Percentiles rank a stretch among this genome's conserved stretches.
phyloP scores from a whole-genome alignment of 2,329 filamentous ascomycete species.

The Phialophora tarda region DNA sequence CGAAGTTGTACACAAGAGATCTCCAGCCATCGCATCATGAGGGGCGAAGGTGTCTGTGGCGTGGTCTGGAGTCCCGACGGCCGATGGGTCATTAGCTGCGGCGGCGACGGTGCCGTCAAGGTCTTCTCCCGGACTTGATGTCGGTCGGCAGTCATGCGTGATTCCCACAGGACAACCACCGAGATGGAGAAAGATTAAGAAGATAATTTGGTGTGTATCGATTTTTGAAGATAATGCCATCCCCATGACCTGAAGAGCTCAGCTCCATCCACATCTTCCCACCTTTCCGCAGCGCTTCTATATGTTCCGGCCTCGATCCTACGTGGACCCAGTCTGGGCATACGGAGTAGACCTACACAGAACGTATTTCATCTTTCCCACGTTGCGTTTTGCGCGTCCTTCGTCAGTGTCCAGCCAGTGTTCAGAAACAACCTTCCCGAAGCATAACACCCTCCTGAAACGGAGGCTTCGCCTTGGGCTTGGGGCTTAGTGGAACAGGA shows the following conservation, averaged over 20 bases:
- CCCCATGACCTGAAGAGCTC: constrained; percentile 11
- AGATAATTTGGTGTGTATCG: constrained; percentile 9
- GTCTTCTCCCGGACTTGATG: constrained; percentile 62
- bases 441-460: no score
- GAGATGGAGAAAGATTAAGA: neutral
- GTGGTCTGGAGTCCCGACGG: constrained; percentile 97
- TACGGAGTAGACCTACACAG: no score
- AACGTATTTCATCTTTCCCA: no score
- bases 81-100: constrained; percentile 90
- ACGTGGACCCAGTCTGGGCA: no score
- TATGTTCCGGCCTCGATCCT: no score
- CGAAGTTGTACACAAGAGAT: constrained; percentile 94
- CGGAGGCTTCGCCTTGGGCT: no score
- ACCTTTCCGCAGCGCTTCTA: no score
- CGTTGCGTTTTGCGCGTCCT: no score
- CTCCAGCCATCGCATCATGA: constrained; percentile 89
- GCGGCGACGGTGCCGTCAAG: constrained; percentile 94
- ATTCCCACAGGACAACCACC: constrained; percentile 11
- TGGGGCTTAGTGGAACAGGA: no score
- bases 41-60: constrained; percentile 90
- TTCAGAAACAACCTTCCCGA: no score
- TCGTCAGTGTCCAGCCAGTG: no score
- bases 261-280: neutral
- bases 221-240: constrained; percentile 22
- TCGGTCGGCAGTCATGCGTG: constrained; percentile 13